These are phyloP conservation scores for Syzygium aromaticum DNA, from an alignment of 345 rosid species.

Conservation along the genomic window DNA sequence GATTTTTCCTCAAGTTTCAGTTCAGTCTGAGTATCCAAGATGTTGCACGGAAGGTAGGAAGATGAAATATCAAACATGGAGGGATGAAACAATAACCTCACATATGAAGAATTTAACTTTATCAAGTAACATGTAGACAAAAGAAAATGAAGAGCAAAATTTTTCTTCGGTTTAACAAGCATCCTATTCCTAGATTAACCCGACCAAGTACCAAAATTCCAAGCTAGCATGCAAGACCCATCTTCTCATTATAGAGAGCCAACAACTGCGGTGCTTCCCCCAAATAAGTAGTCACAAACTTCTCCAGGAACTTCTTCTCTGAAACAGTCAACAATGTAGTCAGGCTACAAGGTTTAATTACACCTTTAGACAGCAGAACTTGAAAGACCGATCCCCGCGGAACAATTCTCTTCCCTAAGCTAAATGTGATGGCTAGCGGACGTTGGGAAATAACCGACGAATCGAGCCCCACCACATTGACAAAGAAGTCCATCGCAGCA, in stretches of 20 bases:
- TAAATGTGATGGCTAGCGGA: background rate
- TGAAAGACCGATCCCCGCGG: constrained; percentile 17
- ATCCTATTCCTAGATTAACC: background rate
- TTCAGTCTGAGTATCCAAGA: background rate
- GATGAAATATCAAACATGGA: background rate
- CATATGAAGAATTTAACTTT: background rate
- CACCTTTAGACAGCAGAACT: constrained; percentile 11
- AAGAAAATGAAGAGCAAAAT: background rate
- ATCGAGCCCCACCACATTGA: constrained; percentile 15
- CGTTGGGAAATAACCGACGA: background rate
- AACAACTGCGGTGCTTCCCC: constrained; percentile 6
- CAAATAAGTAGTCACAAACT: constrained; percentile 1
- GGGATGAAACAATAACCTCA: background rate
- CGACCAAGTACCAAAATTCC: background rate
- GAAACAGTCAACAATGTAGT: background rate
- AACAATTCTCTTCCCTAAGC: constrained; percentile 23
- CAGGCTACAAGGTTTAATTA: background rate
- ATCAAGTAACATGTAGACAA: background rate
- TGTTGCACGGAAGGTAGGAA: background rate
- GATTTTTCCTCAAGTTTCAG: background rate
- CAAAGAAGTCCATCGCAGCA: constrained; percentile 12
- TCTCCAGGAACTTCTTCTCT: constrained; percentile 10
- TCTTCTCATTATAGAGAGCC: constrained; percentile 20
- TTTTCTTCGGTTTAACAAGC: background rate
- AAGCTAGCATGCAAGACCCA: constrained; percentile 1